These are phyloP conservation scores for Coemansia asiatica DNA, from an alignment of 192 early-diverging fungal genomes.

Conservation along the genomic window DNA sequence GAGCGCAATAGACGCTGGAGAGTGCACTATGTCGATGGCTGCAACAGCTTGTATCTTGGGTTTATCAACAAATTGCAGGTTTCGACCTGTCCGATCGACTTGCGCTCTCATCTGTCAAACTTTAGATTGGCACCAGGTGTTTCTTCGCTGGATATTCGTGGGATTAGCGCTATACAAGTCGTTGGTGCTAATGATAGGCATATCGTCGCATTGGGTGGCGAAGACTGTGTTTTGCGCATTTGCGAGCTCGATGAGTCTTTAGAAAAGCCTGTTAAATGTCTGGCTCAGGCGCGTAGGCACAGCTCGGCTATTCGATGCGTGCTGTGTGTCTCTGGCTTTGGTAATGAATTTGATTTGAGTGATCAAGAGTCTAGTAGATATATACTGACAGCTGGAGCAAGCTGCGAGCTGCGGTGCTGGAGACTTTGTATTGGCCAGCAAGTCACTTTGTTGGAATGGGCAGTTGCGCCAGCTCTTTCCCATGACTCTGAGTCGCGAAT, in stretches of 20 bases:
- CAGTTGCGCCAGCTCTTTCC: constrained; percentile 4
- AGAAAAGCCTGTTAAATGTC: not conserved
- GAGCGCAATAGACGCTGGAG: constrained; percentile 75
- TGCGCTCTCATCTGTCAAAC: not conserved
- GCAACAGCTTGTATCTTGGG: constrained; percentile 51
- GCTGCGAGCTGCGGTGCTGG: constrained; percentile 69
- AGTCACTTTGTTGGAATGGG: constrained; percentile 9
- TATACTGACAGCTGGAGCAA: constrained; percentile 65
- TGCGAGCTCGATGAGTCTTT: not conserved
- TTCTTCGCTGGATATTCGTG: constrained; percentile 26
- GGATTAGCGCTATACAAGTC: not conserved
- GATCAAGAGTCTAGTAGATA: constrained; percentile 34
- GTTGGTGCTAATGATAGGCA: not conserved
- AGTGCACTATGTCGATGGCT: constrained; percentile 43
- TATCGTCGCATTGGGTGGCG: constrained; percentile 26
- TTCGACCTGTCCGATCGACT: constrained; percentile 48
- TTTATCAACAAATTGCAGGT: constrained; percentile 49
- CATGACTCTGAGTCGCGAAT: constrained; percentile 52
- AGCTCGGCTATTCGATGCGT: constrained; percentile 33
- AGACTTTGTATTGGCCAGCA: constrained; percentile 7
- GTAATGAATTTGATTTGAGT: constrained; percentile 10
- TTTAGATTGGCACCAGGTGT: constrained; percentile 4
- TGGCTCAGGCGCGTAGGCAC: constrained; percentile 14
- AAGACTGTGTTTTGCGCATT: constrained; percentile 23
- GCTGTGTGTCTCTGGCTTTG: not conserved